Base-by-base conservation (phyloP, 78 protist species). In the Cavenderia fasciculata region DNA sequence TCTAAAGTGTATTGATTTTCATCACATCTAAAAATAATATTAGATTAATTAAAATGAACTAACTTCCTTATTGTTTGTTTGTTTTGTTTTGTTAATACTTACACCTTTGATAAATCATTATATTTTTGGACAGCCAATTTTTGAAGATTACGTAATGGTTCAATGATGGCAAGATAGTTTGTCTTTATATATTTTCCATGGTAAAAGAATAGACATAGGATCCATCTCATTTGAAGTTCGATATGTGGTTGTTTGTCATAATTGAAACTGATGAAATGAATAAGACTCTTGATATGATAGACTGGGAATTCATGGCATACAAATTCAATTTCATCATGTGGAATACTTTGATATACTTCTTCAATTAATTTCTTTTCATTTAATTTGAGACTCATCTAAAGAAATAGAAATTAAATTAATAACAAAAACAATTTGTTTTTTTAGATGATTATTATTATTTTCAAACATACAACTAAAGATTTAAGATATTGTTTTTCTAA, bases 371-470 rank as follows among this genome's bases (percentile, higher is more conserved):
- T 21, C 23, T 73, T 71, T 70, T 95, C 97, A 84, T 94, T 92
- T 65, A 96, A 85, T 29, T 96, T 85, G 27, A 96, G 59, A 72
- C 95, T 78, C 97, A 96, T 84, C 94, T 90, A 73, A 11, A 65
- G 29, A 74, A 29, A 21, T 33, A 62, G 19, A 52, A 47, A 27
- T 6, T 69, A 25, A n/a, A 11, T 41, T 14, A 54, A 0, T 21
- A 46, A 33, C 47, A 63, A 38, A 23, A 31, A 11, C 33, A 6
- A 12, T 59, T 11, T 16, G 8, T 68, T 2, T 49, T 19, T 3
- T 10, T 3, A 25, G 40, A 41, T 41, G 87, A 40, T 51, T 44
- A 14, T 4, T 19, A 18, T 47, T 34, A 46, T 10, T 38, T 7
- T 12, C 3, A 2, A 7, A 87, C 93, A 34, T 62, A 90, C 94